These are phyloP conservation scores for Neoboletus brunneissimus DNA, from an alignment of 768 basidiomycete genomes.

Conservation along the genomic window DNA sequence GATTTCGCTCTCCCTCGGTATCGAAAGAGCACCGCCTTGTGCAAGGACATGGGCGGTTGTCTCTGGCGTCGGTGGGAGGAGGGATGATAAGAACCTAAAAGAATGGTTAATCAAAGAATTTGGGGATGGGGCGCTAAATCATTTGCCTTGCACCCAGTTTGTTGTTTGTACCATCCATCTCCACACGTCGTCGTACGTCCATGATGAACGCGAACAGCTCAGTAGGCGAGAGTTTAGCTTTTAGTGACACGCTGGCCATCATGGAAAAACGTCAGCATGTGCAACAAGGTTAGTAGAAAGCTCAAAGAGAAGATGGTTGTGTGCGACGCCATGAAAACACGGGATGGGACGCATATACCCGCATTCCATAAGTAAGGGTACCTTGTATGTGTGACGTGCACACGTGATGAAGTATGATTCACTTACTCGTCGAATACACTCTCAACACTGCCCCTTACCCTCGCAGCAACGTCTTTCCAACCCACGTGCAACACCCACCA, in stretches of 20 bases:
- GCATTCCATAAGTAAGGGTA: not conserved
- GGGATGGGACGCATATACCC: not conserved
- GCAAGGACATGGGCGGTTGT: constrained; percentile 65
- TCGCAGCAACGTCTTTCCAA: constrained; percentile 79
- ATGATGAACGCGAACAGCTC: constrained; percentile 68
- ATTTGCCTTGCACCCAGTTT: constrained; percentile 19
- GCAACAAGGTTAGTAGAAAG: not conserved
- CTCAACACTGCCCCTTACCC: constrained; percentile 72
- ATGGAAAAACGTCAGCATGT: constrained; percentile 11
- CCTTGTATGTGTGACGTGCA: not conserved
- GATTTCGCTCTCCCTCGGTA: not conserved
- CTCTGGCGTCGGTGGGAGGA: constrained; percentile 73
- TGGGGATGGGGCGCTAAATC: not conserved
- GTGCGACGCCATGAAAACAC: not conserved
- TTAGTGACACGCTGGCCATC: constrained; percentile 69
- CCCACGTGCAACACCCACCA: constrained; percentile 95
- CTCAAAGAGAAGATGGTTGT: not conserved
- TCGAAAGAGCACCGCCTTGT: constrained; percentile 50
- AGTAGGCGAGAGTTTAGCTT: constrained; percentile 63
- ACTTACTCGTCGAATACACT: constrained; percentile 82
- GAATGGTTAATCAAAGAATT: not conserved
- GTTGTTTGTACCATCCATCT: constrained; percentile 53
- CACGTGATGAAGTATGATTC: not conserved
- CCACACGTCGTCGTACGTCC: constrained; percentile 76
- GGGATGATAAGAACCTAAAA: constrained; percentile 60